Base-by-base conservation (phyloP, 345 rosid species). In the Salix suchowensis region DNA sequence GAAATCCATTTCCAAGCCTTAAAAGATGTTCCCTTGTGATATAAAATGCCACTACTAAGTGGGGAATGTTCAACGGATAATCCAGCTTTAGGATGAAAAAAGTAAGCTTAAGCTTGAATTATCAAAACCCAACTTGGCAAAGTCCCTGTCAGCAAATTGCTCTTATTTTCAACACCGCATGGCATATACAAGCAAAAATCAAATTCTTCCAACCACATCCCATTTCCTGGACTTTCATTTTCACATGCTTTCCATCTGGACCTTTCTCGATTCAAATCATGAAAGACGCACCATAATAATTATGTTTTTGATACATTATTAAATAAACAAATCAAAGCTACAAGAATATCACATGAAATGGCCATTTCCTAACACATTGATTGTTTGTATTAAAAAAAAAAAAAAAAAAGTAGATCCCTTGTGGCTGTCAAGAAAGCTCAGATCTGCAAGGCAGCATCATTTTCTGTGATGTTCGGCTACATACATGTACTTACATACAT, bases 231-330 rank as follows among this genome's bases (percentile, higher is more conserved):
- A 74, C 58, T 77, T 75, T 18, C 39, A 30, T 58, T 74, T 68
- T 71, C 85, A 81, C 78, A 72, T 81, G 86, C 86, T 77, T 79
- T 79, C 74, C 83, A 72, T 82, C 79, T 75, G 77, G 86, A 77
- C 79, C 40, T 65, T 75, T 72, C 80, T 76, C 65, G 68, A 71
- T 78, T 60, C 46, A 83, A 72, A 74, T 76, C 81, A 72, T 70
- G 37, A 61, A 23, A 9, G 73, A 80, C 55, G 72, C 65, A 73
- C 76, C 83, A 76, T 83, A 62, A 78, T 83, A 73, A 77, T 84
- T 75, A 77, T 82, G 81, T 71, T 80, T 72, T 37, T 62, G 67
- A 73, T 75, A 78, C 79, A 75, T 72, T 65, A 44, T 11, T 12
- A 69, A 69, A 21, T 3, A 40, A 68, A 77, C 13, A 74, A 71